Conservation (phyloP, 2,329 filamentous ascomycete species). For the Neobulgaria alba region DNA sequence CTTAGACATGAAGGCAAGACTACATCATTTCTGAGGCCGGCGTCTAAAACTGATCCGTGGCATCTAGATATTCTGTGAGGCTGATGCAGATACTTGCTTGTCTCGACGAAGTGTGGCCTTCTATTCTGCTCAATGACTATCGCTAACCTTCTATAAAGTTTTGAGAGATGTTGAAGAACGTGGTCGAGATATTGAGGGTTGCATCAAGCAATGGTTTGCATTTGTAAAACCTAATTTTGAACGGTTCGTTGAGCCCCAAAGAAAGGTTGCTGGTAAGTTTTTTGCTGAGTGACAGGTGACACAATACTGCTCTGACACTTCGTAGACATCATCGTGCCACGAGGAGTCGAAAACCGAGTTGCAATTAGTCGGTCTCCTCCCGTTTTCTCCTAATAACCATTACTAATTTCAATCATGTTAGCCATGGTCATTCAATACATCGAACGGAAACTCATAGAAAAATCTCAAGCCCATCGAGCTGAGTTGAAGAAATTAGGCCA, state of each 20-base stretch:
- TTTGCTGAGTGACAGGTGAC: not conserved
- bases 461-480: constrained; percentile 74
- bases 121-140: not conserved
- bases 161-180: constrained; percentile 83
- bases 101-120: constrained; percentile 67
- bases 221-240: constrained; percentile 97
- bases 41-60: no score
- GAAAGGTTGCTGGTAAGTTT: constrained; percentile 65
- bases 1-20: constrained; percentile 75
- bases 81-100: constrained; percentile 87
- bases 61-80: constrained; percentile 87
- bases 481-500: constrained; percentile 70
- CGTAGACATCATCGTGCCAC: constrained; percentile 82
- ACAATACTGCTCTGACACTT: constrained; percentile 2
- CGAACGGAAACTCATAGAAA: constrained; percentile 75
- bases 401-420: constrained; percentile 28
- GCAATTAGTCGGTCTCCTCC: constrained; percentile 58
- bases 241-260: constrained; percentile 86
- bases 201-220: constrained; percentile 95
- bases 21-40: not conserved
- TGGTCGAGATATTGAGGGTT: constrained; percentile 85
- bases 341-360: constrained; percentile 89
- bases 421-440: constrained; percentile 93
- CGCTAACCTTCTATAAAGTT: constrained; percentile 30
- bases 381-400: constrained; percentile 2